Conservation (phyloP, 1,139 yeast species). For the Kodamaea plutei region DNA sequence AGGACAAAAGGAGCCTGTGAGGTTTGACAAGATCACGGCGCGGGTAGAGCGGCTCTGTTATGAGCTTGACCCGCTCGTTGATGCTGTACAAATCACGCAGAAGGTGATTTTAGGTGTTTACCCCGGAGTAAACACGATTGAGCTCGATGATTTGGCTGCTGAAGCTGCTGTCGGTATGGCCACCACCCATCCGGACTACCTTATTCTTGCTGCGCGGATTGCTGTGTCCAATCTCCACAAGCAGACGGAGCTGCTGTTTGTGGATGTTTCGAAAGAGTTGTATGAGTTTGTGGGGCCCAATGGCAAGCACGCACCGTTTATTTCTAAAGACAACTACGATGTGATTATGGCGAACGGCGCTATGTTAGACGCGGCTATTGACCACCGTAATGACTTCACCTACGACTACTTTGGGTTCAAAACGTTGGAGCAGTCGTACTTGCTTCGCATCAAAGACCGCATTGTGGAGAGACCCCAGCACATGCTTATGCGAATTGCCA, state of each 20-base stretch:
- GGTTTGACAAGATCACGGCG: slow-evolving; percentile 44
- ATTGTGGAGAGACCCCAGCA: slow-evolving; percentile 51
- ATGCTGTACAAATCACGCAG: slow-evolving; percentile 85
- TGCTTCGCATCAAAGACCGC: slow-evolving; percentile 31
- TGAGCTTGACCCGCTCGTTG: slow-evolving; percentile 78
- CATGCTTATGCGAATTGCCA: slow-evolving; percentile 47
- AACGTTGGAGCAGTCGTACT: slow-evolving; percentile 48
- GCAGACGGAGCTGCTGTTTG: slow-evolving; percentile 86
- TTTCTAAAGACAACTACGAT: slow-evolving; percentile 65
- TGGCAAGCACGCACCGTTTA: slow-evolving; percentile 70
- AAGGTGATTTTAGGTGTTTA: slow-evolving; percentile 86
- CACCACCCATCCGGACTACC: slow-evolving; percentile 94
- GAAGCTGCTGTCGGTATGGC: slow-evolving; percentile 98
- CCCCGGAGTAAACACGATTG: slow-evolving; percentile 95
- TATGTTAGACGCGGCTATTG: slow-evolving; percentile 67
- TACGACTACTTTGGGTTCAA: slow-evolving; percentile 46
- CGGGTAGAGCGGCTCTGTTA: slow-evolving; percentile 59
- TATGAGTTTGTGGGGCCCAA: slow-evolving; percentile 75
- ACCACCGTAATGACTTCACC: slow-evolving; percentile 7
- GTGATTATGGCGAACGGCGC: slow-evolving; percentile 62
- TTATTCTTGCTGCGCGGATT: slow-evolving; percentile 89
- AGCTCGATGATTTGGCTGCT: slow-evolving; percentile 88
- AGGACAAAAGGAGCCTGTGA: slow-evolving; percentile 81
- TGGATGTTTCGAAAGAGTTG: slow-evolving; percentile 68
- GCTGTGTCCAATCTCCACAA: slow-evolving; percentile 90